Base-by-base conservation (phyloP, 176 grass and related monocot genomes). In the Oryza australiensis region DNA sequence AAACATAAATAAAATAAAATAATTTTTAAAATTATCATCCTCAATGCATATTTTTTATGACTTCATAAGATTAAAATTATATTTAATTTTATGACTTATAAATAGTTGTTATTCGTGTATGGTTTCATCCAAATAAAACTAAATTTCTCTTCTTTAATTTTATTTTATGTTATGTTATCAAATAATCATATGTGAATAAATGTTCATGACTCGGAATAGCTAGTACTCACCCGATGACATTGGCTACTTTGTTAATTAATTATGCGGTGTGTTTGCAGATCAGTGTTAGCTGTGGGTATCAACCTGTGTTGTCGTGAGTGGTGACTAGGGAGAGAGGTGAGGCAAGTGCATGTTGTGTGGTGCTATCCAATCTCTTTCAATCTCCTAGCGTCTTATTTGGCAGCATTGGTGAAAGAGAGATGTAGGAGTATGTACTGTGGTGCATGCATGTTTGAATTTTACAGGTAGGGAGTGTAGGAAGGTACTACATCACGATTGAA, bases 311-410 rank as follows among this genome's bases (percentile, higher is more conserved):
- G 62, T 80, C 77, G 24, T 32, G 20, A 29, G 64, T 86, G 18
- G 51, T 55, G 20, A 55, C 51, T 59, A 33, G 32, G 22, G 69
- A 40, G 28, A 70, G 26, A 40, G 66, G 33, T 23, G 41, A 51
- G 30, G 20, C 20, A 22, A 22, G n/a, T 29, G 79, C 8, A 6
- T 20, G 26, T 20, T 29, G 46, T 29, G 26, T 20, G n/a, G 46
- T 29, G 45, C 62, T 23, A 8, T 67, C 60, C 69, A 12, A 68
- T 74, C 70, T 66, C 84, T 86, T 66, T 80, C 70, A 0, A 45
- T 32, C 69, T 80, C 26, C 16, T 33, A 53, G 24, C 57, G 7
- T 24, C 70, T 74, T 42, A 74, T 65, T 66, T 73, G 76, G 30
- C 1, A 41, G 67, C 14, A 64, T 60, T 10, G 3, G 28, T 27